Conservation (phyloP, 179 eudicot genomes). For the Gypsophila paniculata region DNA sequence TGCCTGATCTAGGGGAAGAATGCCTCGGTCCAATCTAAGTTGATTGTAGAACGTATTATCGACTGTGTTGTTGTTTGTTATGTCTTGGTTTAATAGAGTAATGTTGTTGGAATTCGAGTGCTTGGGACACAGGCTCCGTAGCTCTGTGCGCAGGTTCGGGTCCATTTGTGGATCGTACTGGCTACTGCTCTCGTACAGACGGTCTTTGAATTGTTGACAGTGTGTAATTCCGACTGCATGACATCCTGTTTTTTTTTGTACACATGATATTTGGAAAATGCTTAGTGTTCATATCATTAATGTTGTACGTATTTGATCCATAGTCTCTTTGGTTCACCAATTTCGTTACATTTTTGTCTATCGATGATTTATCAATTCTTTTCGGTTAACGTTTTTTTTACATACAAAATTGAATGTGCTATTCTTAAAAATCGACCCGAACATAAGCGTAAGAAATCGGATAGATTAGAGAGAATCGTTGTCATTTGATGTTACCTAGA, state of each 20-base stretch:
- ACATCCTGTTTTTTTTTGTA: constrained; percentile 28
- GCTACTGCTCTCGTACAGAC: constrained; percentile 27
- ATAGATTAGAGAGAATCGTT: background rate
- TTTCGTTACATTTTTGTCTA: too few relatives aligned
- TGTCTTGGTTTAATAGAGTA: constrained; percentile 39
- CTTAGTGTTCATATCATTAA: too few relatives aligned
- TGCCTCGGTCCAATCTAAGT: constrained; percentile 28
- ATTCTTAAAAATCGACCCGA: too few relatives aligned
- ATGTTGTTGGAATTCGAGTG: constrained; percentile 13
- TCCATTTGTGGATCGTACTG: constrained; percentile 35
- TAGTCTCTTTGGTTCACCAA: too few relatives aligned
- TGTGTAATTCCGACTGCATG: constrained; percentile 51
- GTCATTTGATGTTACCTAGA: constrained; percentile 19
- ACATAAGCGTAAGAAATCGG: too few relatives aligned
- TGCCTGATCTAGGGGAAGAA: constrained; percentile 44
- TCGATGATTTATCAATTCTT: too few relatives aligned
- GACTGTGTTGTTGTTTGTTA: constrained; percentile 27
- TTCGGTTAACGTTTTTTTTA: too few relatives aligned
- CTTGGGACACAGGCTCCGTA: constrained; percentile 31
- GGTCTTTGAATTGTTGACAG: constrained; percentile 28
- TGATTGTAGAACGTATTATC: constrained; percentile 45
- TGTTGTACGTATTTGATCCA: too few relatives aligned
- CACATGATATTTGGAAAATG: too few relatives aligned
- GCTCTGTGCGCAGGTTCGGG: constrained; percentile 21
- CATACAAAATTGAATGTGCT: too few relatives aligned